Evolutionary conservation across 2,329 filamentous ascomycete genomes (phyloP).

Genomic region (Fusarium sp.): DNA sequence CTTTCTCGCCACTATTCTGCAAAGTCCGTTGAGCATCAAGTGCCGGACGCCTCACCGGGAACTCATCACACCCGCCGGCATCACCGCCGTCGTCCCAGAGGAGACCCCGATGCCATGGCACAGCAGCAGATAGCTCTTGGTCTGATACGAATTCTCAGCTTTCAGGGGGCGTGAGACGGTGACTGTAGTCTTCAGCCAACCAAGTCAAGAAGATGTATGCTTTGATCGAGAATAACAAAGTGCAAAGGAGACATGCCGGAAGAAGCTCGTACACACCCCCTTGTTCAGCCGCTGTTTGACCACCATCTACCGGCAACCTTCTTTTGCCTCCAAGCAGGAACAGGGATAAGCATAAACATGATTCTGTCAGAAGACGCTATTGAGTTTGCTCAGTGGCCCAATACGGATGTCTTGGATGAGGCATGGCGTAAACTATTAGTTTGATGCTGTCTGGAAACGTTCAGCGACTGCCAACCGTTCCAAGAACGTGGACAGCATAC

Average conservation of each 20-base stretch:
- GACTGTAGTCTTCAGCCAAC: not conserved
- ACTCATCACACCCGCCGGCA: constrained; percentile 4
- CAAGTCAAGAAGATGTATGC: not conserved
- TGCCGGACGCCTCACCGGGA: constrained; percentile 36
- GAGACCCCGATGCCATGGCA: constrained; percentile 26
- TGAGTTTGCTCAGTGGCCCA: constrained; percentile 27
- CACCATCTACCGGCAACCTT: not conserved
- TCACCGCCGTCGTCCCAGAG: not conserved
- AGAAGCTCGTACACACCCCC: not conserved
- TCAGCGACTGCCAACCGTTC: constrained; percentile 1
- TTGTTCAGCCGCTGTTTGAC: not conserved
- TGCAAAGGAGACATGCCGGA: not conserved
- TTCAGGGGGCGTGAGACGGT: not conserved
- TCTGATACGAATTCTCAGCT: constrained; percentile 33
- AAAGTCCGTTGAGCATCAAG: constrained; percentile 13
- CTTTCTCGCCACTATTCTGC: constrained; percentile 3
- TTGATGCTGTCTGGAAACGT: not conserved
- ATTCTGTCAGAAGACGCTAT: not conserved
- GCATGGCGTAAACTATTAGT: not conserved
- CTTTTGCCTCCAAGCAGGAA: not conserved
- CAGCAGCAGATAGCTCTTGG: constrained; percentile 35
- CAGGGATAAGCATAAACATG: constrained; percentile 4
- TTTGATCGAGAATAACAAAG: not conserved
- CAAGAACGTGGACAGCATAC: constrained; percentile 4
- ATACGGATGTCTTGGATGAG: not conserved